Evolutionary conservation across 768 basidiomycete genomes (phyloP).

Genomic region (Pholiota molesta): DNA sequence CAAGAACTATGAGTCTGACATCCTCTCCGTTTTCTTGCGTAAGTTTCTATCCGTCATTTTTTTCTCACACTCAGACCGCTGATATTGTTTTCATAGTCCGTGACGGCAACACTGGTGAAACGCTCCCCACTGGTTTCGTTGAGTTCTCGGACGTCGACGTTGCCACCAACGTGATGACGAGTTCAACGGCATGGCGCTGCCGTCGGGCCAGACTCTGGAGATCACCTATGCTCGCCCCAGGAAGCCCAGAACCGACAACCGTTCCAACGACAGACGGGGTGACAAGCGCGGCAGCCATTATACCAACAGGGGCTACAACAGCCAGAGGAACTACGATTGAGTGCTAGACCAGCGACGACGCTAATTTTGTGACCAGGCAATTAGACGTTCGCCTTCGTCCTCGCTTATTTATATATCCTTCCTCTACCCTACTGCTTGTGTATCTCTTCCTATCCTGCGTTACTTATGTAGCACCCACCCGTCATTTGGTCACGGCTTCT

Average conservation of each 20-base stretch:
- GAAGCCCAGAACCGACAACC: slow-evolving; percentile 1
- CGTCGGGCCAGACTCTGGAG: slow-evolving; percentile 37
- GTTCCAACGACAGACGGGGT: not conserved
- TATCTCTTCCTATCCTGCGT: not conserved
- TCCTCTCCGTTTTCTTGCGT: slow-evolving; percentile 34
- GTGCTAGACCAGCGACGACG: not conserved
- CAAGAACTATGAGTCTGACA: slow-evolving; percentile 30
- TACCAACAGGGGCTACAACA: slow-evolving; percentile 6
- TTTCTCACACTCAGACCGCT: not conserved
- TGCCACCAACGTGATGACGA: slow-evolving; percentile 51
- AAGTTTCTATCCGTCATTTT: slow-evolving; percentile 18
- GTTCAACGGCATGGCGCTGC: slow-evolving; percentile 39
- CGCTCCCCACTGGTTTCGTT: slow-evolving; percentile 49
- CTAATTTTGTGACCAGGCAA: not conserved
- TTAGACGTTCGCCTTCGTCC: not conserved
- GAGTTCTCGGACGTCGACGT: slow-evolving; percentile 49
- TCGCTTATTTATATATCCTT: not conserved
- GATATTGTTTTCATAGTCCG: slow-evolving; percentile 28
- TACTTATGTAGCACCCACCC: not conserved
- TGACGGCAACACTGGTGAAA: slow-evolving; percentile 31
- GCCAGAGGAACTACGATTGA: not conserved
- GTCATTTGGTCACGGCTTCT: not conserved
- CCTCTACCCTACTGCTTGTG: too few species aligned
- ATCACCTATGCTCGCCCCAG: slow-evolving; percentile 42
- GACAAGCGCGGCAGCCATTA: slow-evolving; percentile 6